phyloP scores from a whole-genome alignment of 345 rosid genomes.

The Rubroshorea leprosula region DNA sequence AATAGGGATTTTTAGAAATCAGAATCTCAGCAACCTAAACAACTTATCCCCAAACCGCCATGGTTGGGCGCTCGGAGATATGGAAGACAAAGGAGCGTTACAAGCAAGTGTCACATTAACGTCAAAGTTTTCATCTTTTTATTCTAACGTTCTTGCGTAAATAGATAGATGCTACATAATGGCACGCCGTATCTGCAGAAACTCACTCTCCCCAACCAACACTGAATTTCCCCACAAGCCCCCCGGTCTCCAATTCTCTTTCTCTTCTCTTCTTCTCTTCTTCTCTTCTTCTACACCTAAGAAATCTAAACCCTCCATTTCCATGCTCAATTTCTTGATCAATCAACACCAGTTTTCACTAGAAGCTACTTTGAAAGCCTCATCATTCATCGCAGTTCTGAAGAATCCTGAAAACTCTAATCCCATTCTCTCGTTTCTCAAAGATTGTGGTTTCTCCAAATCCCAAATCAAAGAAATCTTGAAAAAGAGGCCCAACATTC shows the following conservation, averaged over 20 bases:
- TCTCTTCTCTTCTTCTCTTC: constrained; percentile 7
- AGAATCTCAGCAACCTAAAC: too few relatives aligned
- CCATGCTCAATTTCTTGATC: constrained; percentile 21
- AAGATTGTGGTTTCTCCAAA: constrained; percentile 23
- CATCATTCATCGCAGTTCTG: constrained; percentile 8
- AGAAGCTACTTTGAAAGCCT: constrained; percentile 17
- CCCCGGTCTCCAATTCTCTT: not conserved
- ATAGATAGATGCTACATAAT: too few relatives aligned
- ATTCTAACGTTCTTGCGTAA: too few relatives aligned
- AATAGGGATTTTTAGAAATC: too few relatives aligned
- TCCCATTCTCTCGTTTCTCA: constrained; percentile 21
- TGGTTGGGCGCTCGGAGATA: too few relatives aligned
- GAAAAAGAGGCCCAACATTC: constrained; percentile 12
- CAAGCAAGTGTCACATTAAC: too few relatives aligned
- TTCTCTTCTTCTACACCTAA: constrained; percentile 7
- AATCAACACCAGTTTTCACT: constrained; percentile 24
- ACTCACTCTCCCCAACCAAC: constrained; percentile 14
- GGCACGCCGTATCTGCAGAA: constrained; percentile 10
- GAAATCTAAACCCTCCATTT: constrained; percentile 7
- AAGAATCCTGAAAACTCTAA: constrained; percentile 14
- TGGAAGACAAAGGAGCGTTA: too few relatives aligned
- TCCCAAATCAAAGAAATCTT: constrained; percentile 20
- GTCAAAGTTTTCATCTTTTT: too few relatives aligned
- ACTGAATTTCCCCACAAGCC: constrained; percentile 4
- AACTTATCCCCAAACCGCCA: too few relatives aligned